Base-by-base conservation (phyloP, 768 basidiomycete species). In the Boletus sp. region DNA sequence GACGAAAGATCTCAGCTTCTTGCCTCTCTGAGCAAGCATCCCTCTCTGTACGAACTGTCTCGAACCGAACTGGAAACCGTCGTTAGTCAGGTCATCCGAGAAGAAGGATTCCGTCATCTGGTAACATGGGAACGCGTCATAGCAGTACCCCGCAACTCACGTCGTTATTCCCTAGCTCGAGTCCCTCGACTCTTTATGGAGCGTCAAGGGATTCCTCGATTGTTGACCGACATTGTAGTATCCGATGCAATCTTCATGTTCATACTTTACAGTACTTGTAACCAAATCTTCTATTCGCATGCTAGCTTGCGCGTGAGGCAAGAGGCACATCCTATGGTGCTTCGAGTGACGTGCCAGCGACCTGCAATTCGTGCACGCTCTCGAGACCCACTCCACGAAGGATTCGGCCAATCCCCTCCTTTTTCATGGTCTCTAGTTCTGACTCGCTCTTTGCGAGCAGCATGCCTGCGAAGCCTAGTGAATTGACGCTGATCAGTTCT, bases 401-500 rank as follows among this genome's bases (percentile, higher is more conserved):
- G 35, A 94, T 86, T 55, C 77, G 83, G 8, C 78, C 76, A 29
- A 90, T 74, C 1, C 84, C 81, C 69, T 87, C 85, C 56, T 75
- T 71, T 70, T 83, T 83, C 41, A 97, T 80, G 2, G 79, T 81
- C 54, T 85, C 83, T 49, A 92, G 70, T 73, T 95, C 92, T 18
- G 78, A 78, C 52, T 89, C 83, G 60, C 88, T 92, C 76, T 89
- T 92, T 28, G 91, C 92, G 53, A 97, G 81, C 58, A 97, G 64
- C 86, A 92, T 84, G 1, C 95, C 95, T 7, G 92, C 90, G 68
- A 89, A 97, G 14, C 92, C 95, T 47, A 97, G 79, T 45, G 95
- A 81, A 71, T 98, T 97, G 42, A 98, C 78, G 64, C 83, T 83
- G 29, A 98, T 65, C 52, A 71, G 58, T 35, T 83, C 80, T n/a